Evolutionary conservation across 495 filamentous ascomycete species (phyloP).

Genomic region (Evernia prunastri): DNA sequence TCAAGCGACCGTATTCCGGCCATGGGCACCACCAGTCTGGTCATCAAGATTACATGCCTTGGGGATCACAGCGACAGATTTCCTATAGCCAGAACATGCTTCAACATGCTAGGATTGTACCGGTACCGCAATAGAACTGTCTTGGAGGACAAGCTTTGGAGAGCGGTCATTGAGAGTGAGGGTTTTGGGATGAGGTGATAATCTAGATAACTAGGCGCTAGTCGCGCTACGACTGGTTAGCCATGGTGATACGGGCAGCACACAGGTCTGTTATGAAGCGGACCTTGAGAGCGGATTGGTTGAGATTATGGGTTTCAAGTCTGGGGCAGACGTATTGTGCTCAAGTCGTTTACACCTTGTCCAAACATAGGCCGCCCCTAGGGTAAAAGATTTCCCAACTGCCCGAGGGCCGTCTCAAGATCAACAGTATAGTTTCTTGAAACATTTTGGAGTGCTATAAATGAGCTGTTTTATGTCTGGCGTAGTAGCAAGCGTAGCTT

Average conservation of each 20-base stretch:
- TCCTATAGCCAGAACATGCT: slow-evolving; percentile 85
- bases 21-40: slow-evolving; percentile 76
- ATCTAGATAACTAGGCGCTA: slow-evolving; percentile 3
- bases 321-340: neutral
- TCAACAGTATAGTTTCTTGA: neutral
- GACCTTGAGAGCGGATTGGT: neutral
- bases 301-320: neutral
- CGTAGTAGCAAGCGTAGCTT: neutral
- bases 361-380: neutral
- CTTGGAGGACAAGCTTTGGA: slow-evolving; percentile 71
- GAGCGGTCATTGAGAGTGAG: slow-evolving; percentile 82
- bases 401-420: neutral
- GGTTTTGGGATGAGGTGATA: slow-evolving; percentile 84
- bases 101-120: slow-evolving; percentile 76
- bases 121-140: slow-evolving; percentile 58
- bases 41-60: slow-evolving; percentile 61
- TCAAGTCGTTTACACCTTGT: neutral
- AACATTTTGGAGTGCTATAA: neutral
- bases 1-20: slow-evolving; percentile 89
- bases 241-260: neutral
- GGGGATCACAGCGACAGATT: slow-evolving; percentile 70
- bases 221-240: neutral
- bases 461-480: neutral
- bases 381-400: neutral
- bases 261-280: neutral